Percentiles rank a stretch among this genome's conserved stretches.
These are phyloP conservation scores for Heliocybe sulcata DNA, from an alignment of 1,284 basidiomycete species.

Conservation along the genomic window DNA sequence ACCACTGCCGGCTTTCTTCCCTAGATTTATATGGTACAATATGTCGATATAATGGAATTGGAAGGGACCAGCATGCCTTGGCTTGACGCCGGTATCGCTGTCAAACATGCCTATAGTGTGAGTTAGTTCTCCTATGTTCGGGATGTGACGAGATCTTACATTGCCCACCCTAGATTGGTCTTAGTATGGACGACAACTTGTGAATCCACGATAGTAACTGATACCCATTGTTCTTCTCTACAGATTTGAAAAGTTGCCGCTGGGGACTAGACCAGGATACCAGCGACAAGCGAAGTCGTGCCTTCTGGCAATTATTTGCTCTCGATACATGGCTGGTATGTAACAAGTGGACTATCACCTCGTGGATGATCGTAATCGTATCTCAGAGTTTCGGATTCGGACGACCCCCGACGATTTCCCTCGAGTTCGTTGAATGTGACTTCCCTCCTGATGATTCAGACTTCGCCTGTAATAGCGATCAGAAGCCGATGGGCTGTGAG, in stretches of 20 bases:
- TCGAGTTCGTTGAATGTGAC: conserved; percentile 47
- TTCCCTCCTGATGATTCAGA: conserved; percentile 41
- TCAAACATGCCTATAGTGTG: conserved; percentile 51
- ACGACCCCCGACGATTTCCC: conserved; percentile 48
- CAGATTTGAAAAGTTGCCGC: conserved; percentile 54
- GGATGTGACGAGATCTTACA: not conserved
- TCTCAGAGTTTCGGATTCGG: conserved; percentile 57
- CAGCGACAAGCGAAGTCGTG: conserved; percentile 38
- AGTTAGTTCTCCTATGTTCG: conserved; percentile 13
- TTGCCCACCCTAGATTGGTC: conserved; percentile 42
- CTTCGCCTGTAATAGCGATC: conserved; percentile 25
- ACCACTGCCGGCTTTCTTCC: not conserved
- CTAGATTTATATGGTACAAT: conserved; percentile 53
- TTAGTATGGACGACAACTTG: conserved; percentile 60
- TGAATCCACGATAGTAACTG: too few relatives aligned
- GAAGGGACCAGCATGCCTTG: conserved; percentile 44
- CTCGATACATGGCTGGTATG: conserved; percentile 53
- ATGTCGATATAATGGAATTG: conserved; percentile 49
- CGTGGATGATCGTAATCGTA: not conserved
- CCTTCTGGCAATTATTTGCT: conserved; percentile 61
- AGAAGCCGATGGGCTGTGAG: conserved; percentile 43
- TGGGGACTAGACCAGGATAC: conserved; percentile 46
- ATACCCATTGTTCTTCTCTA: not conserved
- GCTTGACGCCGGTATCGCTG: conserved; percentile 46
- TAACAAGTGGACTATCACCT: conserved; percentile 4